phyloP scores from a whole-genome alignment of 2,329 filamentous ascomycete species.

The Myriosclerotinia scirpicola region DNA sequence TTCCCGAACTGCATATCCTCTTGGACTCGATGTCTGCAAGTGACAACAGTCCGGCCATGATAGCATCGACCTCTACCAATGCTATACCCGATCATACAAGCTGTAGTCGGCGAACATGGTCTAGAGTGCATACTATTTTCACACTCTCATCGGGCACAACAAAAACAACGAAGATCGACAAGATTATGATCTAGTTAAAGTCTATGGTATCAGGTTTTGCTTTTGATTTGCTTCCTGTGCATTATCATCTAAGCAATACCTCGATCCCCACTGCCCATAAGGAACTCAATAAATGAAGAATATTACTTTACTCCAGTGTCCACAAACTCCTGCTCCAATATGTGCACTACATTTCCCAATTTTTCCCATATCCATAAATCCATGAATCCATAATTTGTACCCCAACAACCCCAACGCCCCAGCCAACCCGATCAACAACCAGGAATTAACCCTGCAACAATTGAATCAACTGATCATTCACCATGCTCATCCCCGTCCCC shows the following conservation, averaged over 20 bases:
- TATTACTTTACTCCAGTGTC: neutral
- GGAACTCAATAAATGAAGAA: neutral
- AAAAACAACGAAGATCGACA: too few species aligned
- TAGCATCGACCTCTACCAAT: neutral
- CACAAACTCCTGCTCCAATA: neutral
- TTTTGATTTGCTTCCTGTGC: neutral
- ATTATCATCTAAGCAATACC: neutral
- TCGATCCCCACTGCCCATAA: neutral
- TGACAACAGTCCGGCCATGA: neutral
- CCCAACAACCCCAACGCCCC: neutral
- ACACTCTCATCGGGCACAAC: neutral
- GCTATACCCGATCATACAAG: neutral
- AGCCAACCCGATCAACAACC: neutral
- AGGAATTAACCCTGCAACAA: neutral
- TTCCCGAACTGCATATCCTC: neutral
- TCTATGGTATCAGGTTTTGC: too few species aligned
- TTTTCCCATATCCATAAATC: neutral
- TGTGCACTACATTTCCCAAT: conserved; percentile 6
- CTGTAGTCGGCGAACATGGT: neutral
- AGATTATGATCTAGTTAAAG: too few species aligned
- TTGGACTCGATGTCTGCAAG: too few species aligned
- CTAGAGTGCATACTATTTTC: neutral
- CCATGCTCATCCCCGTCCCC: conserved; percentile 2
- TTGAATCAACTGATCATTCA: neutral
- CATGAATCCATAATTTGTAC: neutral